Percentiles rank a stretch among this genome's conserved stretches.
Conservation (phyloP, 2,329 filamentous ascomycete species). For the Berkeleyomyces rouxiae region DNA sequence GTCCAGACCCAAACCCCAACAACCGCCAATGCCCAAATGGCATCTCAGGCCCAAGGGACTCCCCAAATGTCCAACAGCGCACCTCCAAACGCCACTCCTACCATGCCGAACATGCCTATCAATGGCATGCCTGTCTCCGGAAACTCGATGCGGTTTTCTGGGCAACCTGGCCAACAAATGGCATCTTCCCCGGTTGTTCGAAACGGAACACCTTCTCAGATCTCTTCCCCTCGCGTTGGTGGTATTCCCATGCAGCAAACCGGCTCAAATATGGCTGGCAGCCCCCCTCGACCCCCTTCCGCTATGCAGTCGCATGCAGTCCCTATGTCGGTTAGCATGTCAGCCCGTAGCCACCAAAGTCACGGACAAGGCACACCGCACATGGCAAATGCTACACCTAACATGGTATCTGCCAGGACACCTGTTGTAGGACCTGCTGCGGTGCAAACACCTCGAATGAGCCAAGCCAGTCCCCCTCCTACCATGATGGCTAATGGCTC, state of each 20-base stretch:
- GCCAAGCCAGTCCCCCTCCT: conserved; percentile 44
- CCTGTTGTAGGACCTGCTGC: conserved; percentile 37
- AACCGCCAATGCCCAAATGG: background rate
- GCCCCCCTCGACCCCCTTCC: conserved; percentile 49
- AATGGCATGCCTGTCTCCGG: conserved; percentile 22
- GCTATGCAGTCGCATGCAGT: conserved; percentile 42
- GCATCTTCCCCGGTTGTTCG: conserved; percentile 45
- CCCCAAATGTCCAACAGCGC: conserved; percentile 10
- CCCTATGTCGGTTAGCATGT: conserved; percentile 46
- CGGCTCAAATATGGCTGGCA: conserved; percentile 51
- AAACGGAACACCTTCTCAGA: conserved; percentile 46
- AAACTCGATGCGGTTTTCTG: conserved; percentile 26
- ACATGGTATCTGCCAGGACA: conserved; percentile 38
- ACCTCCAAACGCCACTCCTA: conserved; percentile 12
- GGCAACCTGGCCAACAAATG: conserved; percentile 42
- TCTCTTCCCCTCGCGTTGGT: conserved; percentile 49
- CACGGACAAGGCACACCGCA: conserved; percentile 46
- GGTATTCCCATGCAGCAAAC: conserved; percentile 47
- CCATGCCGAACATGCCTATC: conserved; percentile 16
- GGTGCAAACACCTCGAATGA: conserved; percentile 43
- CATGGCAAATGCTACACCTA: conserved; percentile 44
- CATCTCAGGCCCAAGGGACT: conserved; percentile 6
- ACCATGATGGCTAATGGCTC: conserved; percentile 37
- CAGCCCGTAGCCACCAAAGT: conserved; percentile 48
- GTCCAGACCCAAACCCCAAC: conserved; percentile 18